These are phyloP conservation scores for Paraconiothyrium brasiliense DNA, from an alignment of 2,329 filamentous ascomycete genomes.

Conservation along the genomic window DNA sequence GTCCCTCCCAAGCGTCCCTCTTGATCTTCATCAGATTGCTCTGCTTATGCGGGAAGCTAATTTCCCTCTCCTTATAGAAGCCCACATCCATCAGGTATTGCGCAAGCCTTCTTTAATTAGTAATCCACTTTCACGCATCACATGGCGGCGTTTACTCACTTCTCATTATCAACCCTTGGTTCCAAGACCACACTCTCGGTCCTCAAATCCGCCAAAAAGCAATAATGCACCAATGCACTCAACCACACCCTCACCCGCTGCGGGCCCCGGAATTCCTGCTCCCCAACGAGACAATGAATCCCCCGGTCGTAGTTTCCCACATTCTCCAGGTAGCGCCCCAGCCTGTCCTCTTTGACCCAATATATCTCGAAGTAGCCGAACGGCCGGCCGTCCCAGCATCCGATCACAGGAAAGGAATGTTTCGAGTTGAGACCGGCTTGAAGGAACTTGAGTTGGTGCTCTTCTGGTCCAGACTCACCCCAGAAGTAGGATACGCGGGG, in stretches of 20 bases:
- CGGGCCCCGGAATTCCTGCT: conserved; percentile 88
- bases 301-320: conserved; percentile 86
- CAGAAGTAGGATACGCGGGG: conserved; percentile 86
- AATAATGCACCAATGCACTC: conserved; percentile 86
- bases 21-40: conserved; percentile 83
- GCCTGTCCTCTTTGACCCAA: conserved; percentile 91
- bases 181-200: conserved; percentile 88
- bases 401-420: conserved; percentile 90
- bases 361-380: conserved; percentile 99
- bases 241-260: conserved; percentile 82
- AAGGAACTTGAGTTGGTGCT: conserved; percentile 74
- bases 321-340: conserved; percentile 74
- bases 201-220: conserved; percentile 77
- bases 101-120: conserved; percentile 65
- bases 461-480: conserved; percentile 70
- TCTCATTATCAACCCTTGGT: conserved; percentile 88
- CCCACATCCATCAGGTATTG: conserved; percentile 76
- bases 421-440: conserved; percentile 68
- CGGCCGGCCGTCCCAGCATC: conserved; percentile 91
- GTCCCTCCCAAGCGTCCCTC: conserved; percentile 74
- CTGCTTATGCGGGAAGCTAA: conserved; percentile 92
- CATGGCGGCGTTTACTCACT: conserved; percentile 64
- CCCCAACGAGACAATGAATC: conserved; percentile 87
- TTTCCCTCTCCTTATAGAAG: conserved; percentile 86
- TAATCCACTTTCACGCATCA: neutral